Conservation (phyloP, 345 rosid genomes). For the Eucalyptus tenuipes region DNA sequence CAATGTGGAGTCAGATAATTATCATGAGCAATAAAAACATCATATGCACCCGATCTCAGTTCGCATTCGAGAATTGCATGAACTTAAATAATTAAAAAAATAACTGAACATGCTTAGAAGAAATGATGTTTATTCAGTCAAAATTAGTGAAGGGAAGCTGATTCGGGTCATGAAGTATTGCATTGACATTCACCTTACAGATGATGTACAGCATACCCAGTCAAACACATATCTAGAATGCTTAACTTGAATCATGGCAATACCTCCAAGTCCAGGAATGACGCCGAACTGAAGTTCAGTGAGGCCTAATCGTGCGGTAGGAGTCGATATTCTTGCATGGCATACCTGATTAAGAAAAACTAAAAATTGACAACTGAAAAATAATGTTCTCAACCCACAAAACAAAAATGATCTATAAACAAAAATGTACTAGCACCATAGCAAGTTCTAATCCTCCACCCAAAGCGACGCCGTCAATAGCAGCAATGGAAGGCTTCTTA, state of each 20-base stretch:
- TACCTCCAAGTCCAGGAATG: conserved; percentile 99
- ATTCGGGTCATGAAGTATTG: neutral
- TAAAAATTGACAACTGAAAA: neutral
- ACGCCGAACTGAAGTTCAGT: conserved; percentile 93
- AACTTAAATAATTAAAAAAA: neutral
- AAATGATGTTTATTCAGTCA: neutral
- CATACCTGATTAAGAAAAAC: conserved; percentile 37
- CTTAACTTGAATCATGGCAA: neutral
- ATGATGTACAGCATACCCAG: neutral
- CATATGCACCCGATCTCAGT: neutral
- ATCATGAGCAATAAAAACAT: neutral
- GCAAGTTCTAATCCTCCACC: conserved; percentile 97
- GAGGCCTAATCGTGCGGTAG: conserved; percentile 69
- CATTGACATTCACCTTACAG: neutral
- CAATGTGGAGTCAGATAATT: neutral
- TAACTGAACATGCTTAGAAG: neutral
- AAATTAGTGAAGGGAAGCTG: neutral
- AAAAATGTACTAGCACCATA: conserved; percentile 31
- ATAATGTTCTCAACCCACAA: neutral
- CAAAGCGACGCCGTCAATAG: conserved; percentile 88
- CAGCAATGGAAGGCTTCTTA: conserved; percentile 91
- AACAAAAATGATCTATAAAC: neutral
- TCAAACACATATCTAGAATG: neutral
- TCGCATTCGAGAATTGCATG: neutral
- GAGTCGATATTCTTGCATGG: conserved; percentile 81